Evolutionary conservation across 371 early-diverging fungal genomes (phyloP), one percentile per base, ranked within the genome.

Genomic region (Mortierella sp.): DNA sequence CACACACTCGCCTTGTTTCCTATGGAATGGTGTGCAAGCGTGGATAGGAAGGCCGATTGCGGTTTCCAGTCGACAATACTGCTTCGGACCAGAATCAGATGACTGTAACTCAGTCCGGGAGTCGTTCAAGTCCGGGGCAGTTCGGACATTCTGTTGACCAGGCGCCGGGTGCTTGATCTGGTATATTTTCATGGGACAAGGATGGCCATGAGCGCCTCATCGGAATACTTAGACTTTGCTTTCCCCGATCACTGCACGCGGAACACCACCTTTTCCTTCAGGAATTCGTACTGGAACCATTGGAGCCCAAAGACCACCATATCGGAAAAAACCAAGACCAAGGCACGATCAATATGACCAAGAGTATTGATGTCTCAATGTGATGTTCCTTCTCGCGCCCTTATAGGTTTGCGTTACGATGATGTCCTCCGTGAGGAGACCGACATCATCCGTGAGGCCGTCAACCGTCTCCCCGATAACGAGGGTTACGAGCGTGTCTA

Each of bases 341-440:
- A 40, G 8, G 24, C 21, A 21, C 40, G 24, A 40, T 3, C 40
- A 67, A 37, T 50, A 50, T 59, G 37, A 61, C 6, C 61, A 61
- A 61, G 61, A 61, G 24, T 67, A 37, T 40, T 67, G 34, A 67
- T 40, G 4, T 34, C 37, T 67, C 24, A 64, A 64, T 64, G 48
- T 21, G 37, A 19, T 21, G 10, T 37, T 37, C 8, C 24, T 67
- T 67, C 24, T 67, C 67, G 67, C 67, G 37, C 24, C 24, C 16
- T 21, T 37, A 67, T 67, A 96, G 99, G 99, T 85, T 92, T 98
- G 75, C 91, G 93, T 70, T 96, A 95, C 86, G 99, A 99, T 90
- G 99, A 99, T 89, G 88, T 98, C 78, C 89, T 98, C 89, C 92
- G 93, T 72, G 97, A 97, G 76, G 98, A 99, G 88, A 93, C 90